Evolutionary conservation across 768 basidiomycete species (phyloP), one percentile per base, ranked within the genome.

Genomic region (Leucosporidium scottii): DNA sequence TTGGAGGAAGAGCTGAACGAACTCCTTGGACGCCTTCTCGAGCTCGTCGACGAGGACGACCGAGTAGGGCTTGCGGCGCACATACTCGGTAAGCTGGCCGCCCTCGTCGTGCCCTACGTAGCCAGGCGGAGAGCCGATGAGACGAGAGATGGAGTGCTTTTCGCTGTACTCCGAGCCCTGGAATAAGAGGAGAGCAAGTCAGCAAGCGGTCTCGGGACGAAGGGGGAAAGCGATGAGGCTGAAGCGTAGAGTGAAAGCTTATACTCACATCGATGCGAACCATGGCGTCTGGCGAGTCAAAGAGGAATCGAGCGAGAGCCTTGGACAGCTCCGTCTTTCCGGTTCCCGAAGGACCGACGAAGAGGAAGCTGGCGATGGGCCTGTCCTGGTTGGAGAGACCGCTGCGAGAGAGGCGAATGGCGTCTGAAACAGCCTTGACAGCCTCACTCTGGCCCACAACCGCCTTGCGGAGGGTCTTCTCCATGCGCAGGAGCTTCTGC

Each of bases 241-340:
- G 34, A 10, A 34, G n/a, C 34, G 34, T 5, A 4, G 34, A 34
- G 34, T 4, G 10, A 10, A 34, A 34, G 34, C 10, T 10, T 4
- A 34, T 34, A 44, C 39, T 44, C 39, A 44, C 39, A 23, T 91
- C 92, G 79, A 97, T 94, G 76, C 96, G 90, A n/a, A 89, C 89
- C 91, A 94, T 93, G 73, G 96, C 93, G 76, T 94, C 91, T 67
- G 87, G 89, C 70, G 93, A 90, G 67, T 91, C 87, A 80, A 91
- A 96, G 65, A 98, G 76, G 82, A 96, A 96, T 0, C 82, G 83
- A 0, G 93, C 91, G 18, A 97, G 83, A 0, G 89, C 85, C 78
- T 96, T 96, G 75, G 87, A 88, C 10, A 96, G 82, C 73, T 92
- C 91, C 0, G 92, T 94, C 88, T 98, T 81, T 3, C 79, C 80